A percentile compares a stretch with the other conserved stretches of the same genome.
Evolutionary conservation across 2,329 filamentous ascomycete genomes (phyloP).

Genomic region (Pseudohalonectria lignicola): DNA sequence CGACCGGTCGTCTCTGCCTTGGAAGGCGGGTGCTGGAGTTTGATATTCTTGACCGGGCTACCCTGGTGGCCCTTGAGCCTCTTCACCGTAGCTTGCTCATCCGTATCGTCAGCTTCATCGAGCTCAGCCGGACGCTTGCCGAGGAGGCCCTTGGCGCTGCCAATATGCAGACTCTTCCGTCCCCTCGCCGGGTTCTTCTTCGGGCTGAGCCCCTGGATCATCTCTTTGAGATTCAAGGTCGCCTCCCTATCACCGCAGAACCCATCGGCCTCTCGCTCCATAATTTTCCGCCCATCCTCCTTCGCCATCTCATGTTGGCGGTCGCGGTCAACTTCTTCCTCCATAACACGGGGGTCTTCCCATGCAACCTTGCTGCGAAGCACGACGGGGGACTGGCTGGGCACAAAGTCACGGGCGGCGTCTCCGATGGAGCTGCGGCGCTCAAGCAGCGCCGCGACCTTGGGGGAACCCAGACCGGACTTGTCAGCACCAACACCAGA

Average conservation of each 20-base stretch:
- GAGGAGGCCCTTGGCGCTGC: conserved; percentile 60
- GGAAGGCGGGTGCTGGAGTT: conserved; percentile 56
- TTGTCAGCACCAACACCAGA: conserved; percentile 62
- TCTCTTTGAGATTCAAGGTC: conserved; percentile 59
- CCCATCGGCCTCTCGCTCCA: conserved; percentile 39
- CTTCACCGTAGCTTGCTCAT: conserved; percentile 52
- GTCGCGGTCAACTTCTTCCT: conserved; percentile 52
- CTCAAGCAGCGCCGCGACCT: conserved; percentile 59
- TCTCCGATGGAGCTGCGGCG: conserved; percentile 63
- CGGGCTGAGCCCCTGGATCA: conserved; percentile 69
- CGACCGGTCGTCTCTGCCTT: conserved; percentile 57
- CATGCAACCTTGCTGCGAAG: conserved; percentile 58
- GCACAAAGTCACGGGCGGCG: conserved; percentile 50
- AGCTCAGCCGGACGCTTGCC: conserved; percentile 66
- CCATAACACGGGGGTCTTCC: conserved; percentile 51
- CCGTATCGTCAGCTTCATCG: conserved; percentile 51
- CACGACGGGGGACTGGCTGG: conserved; percentile 29
- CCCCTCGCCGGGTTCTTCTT: conserved; percentile 57
- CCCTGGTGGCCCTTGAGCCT: conserved; percentile 59
- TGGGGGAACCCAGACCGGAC: conserved; percentile 63
- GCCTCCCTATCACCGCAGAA: conserved; percentile 45
- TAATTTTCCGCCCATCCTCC: conserved; percentile 45
- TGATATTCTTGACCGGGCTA: conserved; percentile 68
- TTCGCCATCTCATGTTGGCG: conserved; percentile 48
- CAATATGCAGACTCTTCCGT: conserved; percentile 67